phyloP scores from a whole-genome alignment of 2,329 filamentous ascomycete genomes.

The Xylaria multiplex region DNA sequence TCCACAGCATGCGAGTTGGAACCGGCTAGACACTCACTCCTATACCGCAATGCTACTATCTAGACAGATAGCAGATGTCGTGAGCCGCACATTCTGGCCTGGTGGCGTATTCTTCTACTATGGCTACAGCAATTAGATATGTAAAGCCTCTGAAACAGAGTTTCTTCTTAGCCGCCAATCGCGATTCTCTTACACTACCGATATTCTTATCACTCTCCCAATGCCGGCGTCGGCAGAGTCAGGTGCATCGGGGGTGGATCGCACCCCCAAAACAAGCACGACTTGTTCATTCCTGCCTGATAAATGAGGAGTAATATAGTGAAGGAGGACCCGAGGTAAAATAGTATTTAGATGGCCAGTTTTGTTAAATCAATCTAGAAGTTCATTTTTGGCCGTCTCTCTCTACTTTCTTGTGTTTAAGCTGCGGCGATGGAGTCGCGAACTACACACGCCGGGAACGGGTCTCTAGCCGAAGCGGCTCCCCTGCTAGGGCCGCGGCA shows the following conservation, averaged over 20 bases:
- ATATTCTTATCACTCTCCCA: constrained; percentile 1
- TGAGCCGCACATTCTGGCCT: too few species aligned
- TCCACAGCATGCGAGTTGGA: too few species aligned
- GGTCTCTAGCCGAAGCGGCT: constrained; percentile 40
- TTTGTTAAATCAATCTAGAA: background rate
- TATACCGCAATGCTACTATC: too few species aligned
- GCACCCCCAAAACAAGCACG: background rate
- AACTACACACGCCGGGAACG: constrained; percentile 31
- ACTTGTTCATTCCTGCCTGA: background rate
- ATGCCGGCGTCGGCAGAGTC: constrained; percentile 12
- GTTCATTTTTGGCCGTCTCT: too few species aligned
- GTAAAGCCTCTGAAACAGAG: background rate
- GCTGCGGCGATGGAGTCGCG: constrained; percentile 28
- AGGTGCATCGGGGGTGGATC: constrained; percentile 12
- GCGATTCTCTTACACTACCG: background rate
- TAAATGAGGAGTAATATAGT: background rate
- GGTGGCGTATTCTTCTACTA: too few species aligned
- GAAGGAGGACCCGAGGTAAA: background rate
- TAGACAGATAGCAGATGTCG: too few species aligned
- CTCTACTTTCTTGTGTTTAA: background rate
- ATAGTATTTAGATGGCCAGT: background rate
- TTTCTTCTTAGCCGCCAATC: constrained; percentile 12
- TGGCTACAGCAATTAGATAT: too few species aligned
- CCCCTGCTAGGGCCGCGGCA: constrained; percentile 40
- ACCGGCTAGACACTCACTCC: too few species aligned